phyloP scores from a whole-genome alignment of 2,329 filamentous ascomycete species.

The Ciborinia camelliae region DNA sequence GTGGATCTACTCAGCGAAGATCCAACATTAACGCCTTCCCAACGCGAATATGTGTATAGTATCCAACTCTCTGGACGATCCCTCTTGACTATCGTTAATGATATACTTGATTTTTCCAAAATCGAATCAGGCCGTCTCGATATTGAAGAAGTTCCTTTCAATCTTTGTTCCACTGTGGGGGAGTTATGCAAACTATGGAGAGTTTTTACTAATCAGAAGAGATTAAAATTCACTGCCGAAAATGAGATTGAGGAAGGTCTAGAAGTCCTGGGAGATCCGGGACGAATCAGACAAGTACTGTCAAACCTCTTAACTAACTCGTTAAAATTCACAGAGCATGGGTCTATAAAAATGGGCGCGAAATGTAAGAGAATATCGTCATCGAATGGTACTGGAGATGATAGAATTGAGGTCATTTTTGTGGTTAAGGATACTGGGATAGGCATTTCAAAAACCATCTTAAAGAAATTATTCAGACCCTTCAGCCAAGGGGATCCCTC shows the following conservation, averaged over 20 bases:
- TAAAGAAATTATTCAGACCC: constrained; percentile 71
- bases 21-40: constrained; percentile 25
- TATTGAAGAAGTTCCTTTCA: constrained; percentile 65
- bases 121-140: constrained; percentile 71
- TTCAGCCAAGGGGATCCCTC: constrained; percentile 75
- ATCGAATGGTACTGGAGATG: constrained; percentile 37
- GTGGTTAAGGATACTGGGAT: constrained; percentile 74
- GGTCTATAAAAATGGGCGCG: constrained; percentile 53
- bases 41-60: constrained; percentile 30
- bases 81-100: constrained; percentile 57
- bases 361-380: constrained; percentile 24
- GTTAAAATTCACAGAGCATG: constrained; percentile 74
- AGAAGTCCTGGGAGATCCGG: constrained; percentile 62
- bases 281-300: constrained; percentile 71
- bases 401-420: constrained; percentile 54
- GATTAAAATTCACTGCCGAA: constrained; percentile 52
- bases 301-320: constrained; percentile 79
- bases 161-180: constrained; percentile 42
- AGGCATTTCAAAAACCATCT: constrained; percentile 66
- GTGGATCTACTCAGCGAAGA: constrained; percentile 31
- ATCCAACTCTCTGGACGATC: constrained; percentile 30
- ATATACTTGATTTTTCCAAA: constrained; percentile 70
- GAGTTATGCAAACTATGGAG: constrained; percentile 62
- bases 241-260: constrained; percentile 66
- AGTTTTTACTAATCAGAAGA: constrained; percentile 59